These are phyloP conservation scores for Botrytis fabae DNA, from an alignment of 2,329 filamentous ascomycete genomes.

Conservation along the genomic window DNA sequence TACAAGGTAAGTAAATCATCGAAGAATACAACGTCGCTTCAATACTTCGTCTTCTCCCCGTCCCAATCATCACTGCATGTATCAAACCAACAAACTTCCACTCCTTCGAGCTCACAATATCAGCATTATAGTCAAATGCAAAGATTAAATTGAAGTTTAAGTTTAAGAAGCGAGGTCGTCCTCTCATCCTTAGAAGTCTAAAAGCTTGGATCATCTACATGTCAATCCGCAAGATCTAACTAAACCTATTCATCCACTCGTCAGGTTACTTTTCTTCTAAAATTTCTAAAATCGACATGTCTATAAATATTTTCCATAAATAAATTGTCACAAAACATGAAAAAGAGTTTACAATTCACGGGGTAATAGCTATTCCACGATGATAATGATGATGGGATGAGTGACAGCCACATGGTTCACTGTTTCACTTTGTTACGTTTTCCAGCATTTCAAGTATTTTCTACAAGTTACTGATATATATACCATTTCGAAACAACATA, in stretches of 20 bases:
- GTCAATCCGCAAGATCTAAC: not conserved
- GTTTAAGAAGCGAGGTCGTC: not conserved
- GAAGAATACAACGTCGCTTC: not conserved
- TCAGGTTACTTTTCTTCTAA: not conserved
- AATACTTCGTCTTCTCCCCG: not conserved
- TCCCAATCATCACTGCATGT: not conserved
- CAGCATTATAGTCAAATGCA: not conserved
- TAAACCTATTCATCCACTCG: no score
- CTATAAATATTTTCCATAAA: not conserved
- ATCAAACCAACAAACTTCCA: not conserved
- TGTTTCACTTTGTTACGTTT: not conserved
- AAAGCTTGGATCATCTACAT: not conserved
- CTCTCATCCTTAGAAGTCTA: not conserved
- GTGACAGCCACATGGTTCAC: no score
- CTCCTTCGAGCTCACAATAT: not conserved
- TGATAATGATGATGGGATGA: no score
- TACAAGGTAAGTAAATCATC: not conserved
- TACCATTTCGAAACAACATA: no score
- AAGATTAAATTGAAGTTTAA: not conserved
- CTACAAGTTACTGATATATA: no score
- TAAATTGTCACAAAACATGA: rapidly evolving
- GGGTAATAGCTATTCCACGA: no score
- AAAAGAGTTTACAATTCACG: not conserved
- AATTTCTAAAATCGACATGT: not conserved
- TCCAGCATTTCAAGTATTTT: rapidly evolving